phyloP scores from a whole-genome alignment of 176 grass and related monocot species.

The Ampelocalamus luodianensis region DNA sequence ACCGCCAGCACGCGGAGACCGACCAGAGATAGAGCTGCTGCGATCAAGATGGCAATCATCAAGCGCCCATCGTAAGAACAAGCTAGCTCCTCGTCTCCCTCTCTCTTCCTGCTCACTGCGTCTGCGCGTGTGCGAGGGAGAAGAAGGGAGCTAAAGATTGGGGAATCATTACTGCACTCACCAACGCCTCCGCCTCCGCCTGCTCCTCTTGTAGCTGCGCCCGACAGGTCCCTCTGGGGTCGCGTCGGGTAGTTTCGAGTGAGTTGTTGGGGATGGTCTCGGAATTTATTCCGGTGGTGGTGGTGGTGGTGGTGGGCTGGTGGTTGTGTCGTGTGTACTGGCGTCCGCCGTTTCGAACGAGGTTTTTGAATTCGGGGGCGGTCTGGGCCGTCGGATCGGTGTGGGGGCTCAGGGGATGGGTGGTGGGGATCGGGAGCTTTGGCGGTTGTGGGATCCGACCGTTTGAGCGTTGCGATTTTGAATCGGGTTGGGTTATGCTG shows the following conservation, averaged over 20 bases:
- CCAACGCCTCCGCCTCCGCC: constrained; percentile 26
- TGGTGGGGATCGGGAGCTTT: not conserved
- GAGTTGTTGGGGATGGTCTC: constrained; percentile 40
- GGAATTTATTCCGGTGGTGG: constrained; percentile 55
- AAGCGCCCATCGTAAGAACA: constrained; percentile 13
- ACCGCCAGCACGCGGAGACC: constrained; percentile 32
- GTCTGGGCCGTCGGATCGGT: constrained; percentile 52
- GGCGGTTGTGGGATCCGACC: constrained; percentile 48
- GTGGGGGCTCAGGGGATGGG: not conserved
- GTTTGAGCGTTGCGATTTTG: constrained; percentile 50
- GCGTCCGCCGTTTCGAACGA: constrained; percentile 14
- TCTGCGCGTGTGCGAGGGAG: not conserved
- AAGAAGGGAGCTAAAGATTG: constrained; percentile 11
- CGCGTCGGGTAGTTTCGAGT: constrained; percentile 37
- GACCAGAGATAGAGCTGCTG: constrained; percentile 31
- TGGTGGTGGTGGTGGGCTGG: constrained; percentile 36
- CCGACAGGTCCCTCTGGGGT: constrained; percentile 58
- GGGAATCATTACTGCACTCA: constrained; percentile 42
- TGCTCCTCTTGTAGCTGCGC: constrained; percentile 8
- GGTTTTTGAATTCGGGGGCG: constrained; percentile 56
- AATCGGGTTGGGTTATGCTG: constrained; percentile 21
- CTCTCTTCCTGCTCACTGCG: not conserved
- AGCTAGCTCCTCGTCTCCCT: not conserved
- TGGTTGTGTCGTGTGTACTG: no score
- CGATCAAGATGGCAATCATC: constrained; percentile 46